These are phyloP conservation scores for Orbilia blumenaviensis DNA, from an alignment of 2,329 filamentous ascomycete genomes.

Conservation along the genomic window DNA sequence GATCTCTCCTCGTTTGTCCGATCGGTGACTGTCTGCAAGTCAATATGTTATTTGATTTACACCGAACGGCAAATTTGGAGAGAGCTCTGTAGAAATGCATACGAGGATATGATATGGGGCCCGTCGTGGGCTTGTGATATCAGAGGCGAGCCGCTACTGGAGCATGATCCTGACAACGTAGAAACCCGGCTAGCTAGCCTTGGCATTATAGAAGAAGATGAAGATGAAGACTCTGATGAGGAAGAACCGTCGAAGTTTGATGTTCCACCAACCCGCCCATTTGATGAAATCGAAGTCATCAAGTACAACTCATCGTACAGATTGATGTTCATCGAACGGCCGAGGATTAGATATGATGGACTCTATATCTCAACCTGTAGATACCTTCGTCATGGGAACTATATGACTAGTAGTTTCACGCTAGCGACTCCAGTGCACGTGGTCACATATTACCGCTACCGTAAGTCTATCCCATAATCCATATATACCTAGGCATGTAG, in stretches of 20 bases:
- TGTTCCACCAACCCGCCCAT: slow-evolving; percentile 58
- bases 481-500: background rate
- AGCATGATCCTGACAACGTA: slow-evolving; percentile 14
- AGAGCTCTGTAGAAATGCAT: slow-evolving; percentile 74
- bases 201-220: slow-evolving; percentile 46
- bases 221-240: slow-evolving; percentile 58
- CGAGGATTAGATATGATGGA: slow-evolving; percentile 90
- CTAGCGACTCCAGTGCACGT: slow-evolving; percentile 90
- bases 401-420: slow-evolving; percentile 73
- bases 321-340: slow-evolving; percentile 60
- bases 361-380: slow-evolving; percentile 97
- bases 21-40: slow-evolving; percentile 82
- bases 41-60: slow-evolving; percentile 82
- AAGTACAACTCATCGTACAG: slow-evolving; percentile 54
- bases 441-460: slow-evolving; percentile 96
- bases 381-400: slow-evolving; percentile 84
- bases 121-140: slow-evolving; percentile 85
- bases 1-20: slow-evolving; percentile 82
- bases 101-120: slow-evolving; percentile 69
- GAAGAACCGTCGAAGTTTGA: slow-evolving; percentile 54
- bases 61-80: slow-evolving; percentile 90
- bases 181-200: slow-evolving; percentile 1
- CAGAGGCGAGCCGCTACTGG: slow-evolving; percentile 60
- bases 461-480: slow-evolving; percentile 10
- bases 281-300: slow-evolving; percentile 60